Base-by-base conservation (phyloP, 2,329 filamentous ascomycete genomes). In the Penicillium psychrosexuale region DNA sequence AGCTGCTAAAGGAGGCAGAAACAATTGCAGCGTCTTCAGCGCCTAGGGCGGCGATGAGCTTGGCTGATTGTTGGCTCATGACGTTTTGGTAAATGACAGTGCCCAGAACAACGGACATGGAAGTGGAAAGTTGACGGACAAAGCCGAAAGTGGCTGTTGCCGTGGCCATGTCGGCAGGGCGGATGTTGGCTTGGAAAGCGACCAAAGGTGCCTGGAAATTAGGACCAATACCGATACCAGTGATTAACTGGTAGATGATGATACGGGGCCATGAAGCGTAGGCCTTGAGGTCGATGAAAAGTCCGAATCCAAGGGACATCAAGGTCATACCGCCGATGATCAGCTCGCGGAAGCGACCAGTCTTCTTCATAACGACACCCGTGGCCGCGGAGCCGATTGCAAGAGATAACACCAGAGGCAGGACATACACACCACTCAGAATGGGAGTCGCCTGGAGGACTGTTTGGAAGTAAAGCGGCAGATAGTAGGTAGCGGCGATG, bases 401-500 rank as follows among this genome's bases (percentile, higher is more conserved):
- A 3, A 90, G 75, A 2, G 85, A 80, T 33, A 93, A 68, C 8
- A 88, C 88, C 58, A 83, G 84, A 0, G 90, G 87, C 13, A 94
- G 78, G 15, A 91, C 72, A 66, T 90, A 90, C 46, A 92, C 84
- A 47, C 90, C 90, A 1, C 85, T 89, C 30, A 88, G 75, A 34
- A 92, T 82, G 0, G 90, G 87, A 0, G 81, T 80, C 2, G 84
- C 84, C 47, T 87, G 82, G 40, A 90, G 79, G 48, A 89, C 85
- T 48, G 86, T 82, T 73, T 95, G 90, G 74, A 91, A 93, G 77
- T 95, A 96, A 2, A 96, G 80, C 0, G 90, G 90, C 5, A 95
- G 79, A 75, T 89, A 95, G 78, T 93, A 95, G 58, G 83, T 84
- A 30, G 83, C 84, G 0, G 87, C 83, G 66, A 93, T 91, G 77